phyloP scores from a whole-genome alignment of 2,329 filamentous ascomycete genomes.

The Penicillium sp. region DNA sequence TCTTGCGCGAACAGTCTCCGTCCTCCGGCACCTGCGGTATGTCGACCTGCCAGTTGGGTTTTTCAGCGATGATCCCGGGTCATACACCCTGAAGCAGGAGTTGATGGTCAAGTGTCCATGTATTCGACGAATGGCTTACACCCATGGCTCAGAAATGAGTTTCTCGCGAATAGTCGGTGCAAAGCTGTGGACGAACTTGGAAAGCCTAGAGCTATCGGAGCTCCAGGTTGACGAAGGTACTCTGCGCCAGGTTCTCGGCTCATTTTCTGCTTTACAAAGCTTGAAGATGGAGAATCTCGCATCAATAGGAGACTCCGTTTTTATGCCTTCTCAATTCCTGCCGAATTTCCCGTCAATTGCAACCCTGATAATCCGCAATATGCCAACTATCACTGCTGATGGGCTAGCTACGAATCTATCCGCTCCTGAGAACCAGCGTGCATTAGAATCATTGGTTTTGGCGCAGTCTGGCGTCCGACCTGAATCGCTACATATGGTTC shows the following conservation, averaged over 20 bases:
- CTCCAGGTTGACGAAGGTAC: conserved; percentile 35
- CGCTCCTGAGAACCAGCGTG: conserved; percentile 54
- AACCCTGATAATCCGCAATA: conserved; percentile 68
- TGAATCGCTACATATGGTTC: conserved; percentile 39
- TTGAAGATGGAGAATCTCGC: conserved; percentile 68
- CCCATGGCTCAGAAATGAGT: conserved; percentile 70
- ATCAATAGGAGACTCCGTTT: conserved; percentile 72
- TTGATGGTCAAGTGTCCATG: conserved; percentile 78
- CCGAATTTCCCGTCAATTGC: conserved; percentile 71
- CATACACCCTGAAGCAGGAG: conserved; percentile 73
- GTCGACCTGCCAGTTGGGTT: conserved; percentile 88
- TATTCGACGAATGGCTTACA: conserved; percentile 85
- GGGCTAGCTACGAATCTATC: conserved; percentile 69
- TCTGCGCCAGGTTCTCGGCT: conserved; percentile 66
- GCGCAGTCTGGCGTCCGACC: conserved; percentile 63
- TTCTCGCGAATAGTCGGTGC: conserved; percentile 65
- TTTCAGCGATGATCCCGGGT: conserved; percentile 74
- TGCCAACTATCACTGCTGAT: conserved; percentile 65
- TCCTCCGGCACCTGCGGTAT: conserved; percentile 79
- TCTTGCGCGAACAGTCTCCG: conserved; percentile 78
- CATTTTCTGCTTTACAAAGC: conserved; percentile 64
- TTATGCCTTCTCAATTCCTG: conserved; percentile 61
- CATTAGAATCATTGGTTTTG: conserved; percentile 66
- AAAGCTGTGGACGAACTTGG: conserved; percentile 39
- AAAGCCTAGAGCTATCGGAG: conserved; percentile 37